Percentiles rank a stretch among this genome's conserved stretches.
Evolutionary conservation across 176 grass and related monocot species (phyloP).

Genomic region (Neostapfia colusana): DNA sequence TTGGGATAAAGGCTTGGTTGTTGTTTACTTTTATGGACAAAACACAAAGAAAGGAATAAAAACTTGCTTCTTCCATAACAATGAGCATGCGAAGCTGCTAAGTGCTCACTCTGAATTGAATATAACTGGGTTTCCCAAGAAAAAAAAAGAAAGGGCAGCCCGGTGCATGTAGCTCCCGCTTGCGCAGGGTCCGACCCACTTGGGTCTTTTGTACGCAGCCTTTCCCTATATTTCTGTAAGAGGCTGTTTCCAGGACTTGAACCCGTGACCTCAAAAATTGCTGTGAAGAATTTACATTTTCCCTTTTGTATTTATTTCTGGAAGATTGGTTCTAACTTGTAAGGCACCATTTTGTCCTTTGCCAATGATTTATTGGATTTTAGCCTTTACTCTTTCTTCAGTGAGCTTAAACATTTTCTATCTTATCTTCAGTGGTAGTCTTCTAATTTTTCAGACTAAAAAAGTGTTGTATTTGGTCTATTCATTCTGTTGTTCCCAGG

Average conservation of each 20-base stretch:
- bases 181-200: too few relatives aligned
- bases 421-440: slow-evolving; percentile 2
- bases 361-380: not conserved
- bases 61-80: not conserved
- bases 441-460: not conserved
- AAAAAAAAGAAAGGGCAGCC: too few relatives aligned
- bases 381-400: not conserved
- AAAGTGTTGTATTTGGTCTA: slow-evolving; percentile 16
- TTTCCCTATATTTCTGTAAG: too few relatives aligned
- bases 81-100: not conserved
- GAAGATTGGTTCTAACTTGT: slow-evolving; percentile 6
- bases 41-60: not conserved
- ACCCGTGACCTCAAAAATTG: not conserved
- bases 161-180: too few relatives aligned
- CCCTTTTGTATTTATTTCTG: not conserved
- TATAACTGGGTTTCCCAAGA: not conserved
- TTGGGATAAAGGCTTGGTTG: too few relatives aligned
- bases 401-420: not conserved
- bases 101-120: not conserved
- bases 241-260: too few relatives aligned
- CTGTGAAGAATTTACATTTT: not conserved
- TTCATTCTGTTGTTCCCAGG: slow-evolving; percentile 54
- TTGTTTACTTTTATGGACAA: slow-evolving; percentile 19
- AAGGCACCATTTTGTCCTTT: slow-evolving; percentile 29
- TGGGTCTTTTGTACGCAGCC: too few relatives aligned